Evolutionary conservation across 306 rosid genomes (phyloP), one percentile per base, ranked within the genome.

Genomic region (Castanea mollissima): DNA sequence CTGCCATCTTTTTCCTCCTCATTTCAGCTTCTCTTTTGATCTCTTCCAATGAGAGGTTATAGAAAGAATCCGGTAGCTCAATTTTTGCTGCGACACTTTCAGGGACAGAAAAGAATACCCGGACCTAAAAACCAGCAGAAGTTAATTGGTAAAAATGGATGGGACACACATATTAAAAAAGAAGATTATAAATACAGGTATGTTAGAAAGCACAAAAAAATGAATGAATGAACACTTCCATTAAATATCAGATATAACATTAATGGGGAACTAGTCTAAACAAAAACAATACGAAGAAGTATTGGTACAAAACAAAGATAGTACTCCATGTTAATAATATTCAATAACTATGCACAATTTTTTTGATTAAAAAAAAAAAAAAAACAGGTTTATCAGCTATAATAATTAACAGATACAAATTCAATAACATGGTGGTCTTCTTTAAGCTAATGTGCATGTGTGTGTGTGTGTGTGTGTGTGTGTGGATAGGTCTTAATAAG

Each of bases 21-120:
- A 74, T 64, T 54, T 90, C 91, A 78, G 98, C 96, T 83, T 96
- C 98, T 86, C 97, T 93, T 88, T 85, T 93, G 83, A 93, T 83
- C 85, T 96, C 99, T 35, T 88, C 87, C 35, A 46, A 56, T 60
- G 97, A 83, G 77, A 92, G 98, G 3, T 75, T 93, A 74, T 86
- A 96, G 85, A 96, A 96, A 62, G 94, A 90, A 74, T 92, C 99
- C 3, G 98, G 99, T 41, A 96, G 83, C 85, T 85, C 93, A 76
- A 96, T 96, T 87, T 80, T 88, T 31, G 99, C 91, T 6, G 99
- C 99, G 52, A 88, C 75, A 19, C 87, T 90, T 82, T 93, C 99
- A 12, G 99, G 82, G 75, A 93, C 97, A 19, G 99, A 90, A 82
- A 93, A 96, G 96, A 96, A 96, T 77, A 96, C 97, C 86, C 86